Percentiles rank a stretch among this genome's conserved stretches.
Conservation (phyloP, 305 asterid genomes). For the Fraxinus dipetala region DNA sequence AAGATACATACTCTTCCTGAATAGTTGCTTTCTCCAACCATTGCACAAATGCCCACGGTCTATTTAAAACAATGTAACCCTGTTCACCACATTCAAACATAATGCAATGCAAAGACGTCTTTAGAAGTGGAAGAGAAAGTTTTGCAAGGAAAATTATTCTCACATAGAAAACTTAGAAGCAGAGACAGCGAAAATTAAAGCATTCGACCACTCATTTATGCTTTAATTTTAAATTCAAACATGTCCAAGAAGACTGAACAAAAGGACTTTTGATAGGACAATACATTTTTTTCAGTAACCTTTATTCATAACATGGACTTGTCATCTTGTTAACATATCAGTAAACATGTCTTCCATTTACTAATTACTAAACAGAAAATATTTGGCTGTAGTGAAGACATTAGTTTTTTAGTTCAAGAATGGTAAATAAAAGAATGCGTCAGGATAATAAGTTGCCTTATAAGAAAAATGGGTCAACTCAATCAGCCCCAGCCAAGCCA, state of each 20-base stretch:
- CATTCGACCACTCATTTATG: not conserved
- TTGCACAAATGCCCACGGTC: slow-evolving; percentile 99
- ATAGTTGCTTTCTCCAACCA: slow-evolving; percentile 88
- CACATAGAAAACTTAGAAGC: slow-evolving; percentile 11
- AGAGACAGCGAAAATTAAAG: slow-evolving; percentile 5
- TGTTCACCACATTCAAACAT: slow-evolving; percentile 36
- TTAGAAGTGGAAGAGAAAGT: slow-evolving; percentile 8
- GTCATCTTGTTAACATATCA: not conserved
- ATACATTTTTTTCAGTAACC: not conserved
- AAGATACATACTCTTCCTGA: slow-evolving; percentile 86
- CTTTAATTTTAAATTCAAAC: not conserved
- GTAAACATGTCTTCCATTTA: not conserved
- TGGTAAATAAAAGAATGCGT: not conserved
- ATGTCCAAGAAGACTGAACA: not conserved
- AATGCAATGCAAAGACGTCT: slow-evolving; percentile 6
- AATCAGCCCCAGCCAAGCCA: slow-evolving; percentile 2
- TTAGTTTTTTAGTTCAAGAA: not conserved
- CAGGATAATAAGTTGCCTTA: not conserved
- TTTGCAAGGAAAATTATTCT: not conserved
- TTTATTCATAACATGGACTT: not conserved
- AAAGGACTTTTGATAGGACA: not conserved
- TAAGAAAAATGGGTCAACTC: not conserved
- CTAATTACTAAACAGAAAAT: not conserved
- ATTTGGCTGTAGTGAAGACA: not conserved
- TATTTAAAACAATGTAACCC: slow-evolving; percentile 87